Percentiles rank a stretch among this genome's conserved stretches.
phyloP scores from a whole-genome alignment of 805 yeast species.

The Spathaspora arborariae region DNA sequence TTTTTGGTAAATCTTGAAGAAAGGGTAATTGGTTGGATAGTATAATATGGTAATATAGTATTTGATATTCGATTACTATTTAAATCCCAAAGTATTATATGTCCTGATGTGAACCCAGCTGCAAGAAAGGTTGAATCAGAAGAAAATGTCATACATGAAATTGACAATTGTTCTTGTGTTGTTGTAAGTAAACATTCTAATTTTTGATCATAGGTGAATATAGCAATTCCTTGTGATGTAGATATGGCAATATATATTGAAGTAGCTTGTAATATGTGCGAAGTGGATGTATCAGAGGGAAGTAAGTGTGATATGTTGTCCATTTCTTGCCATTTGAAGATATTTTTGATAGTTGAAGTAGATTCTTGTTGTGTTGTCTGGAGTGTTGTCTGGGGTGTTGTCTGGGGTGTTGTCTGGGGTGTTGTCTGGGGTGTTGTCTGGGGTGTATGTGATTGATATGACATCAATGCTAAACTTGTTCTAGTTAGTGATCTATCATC shows the following conservation, averaged over 20 bases:
- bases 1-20: slow-evolving; percentile 21
- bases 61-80: slow-evolving; percentile 13
- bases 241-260: slow-evolving; percentile 55
- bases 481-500: slow-evolving; percentile 37
- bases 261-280: slow-evolving; percentile 21
- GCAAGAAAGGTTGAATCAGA: slow-evolving; percentile 68
- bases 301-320: slow-evolving; percentile 12
- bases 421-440: neutral
- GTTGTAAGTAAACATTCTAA: slow-evolving; percentile 39
- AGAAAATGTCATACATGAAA: slow-evolving; percentile 45
- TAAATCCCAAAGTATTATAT: slow-evolving; percentile 64
- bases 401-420: neutral
- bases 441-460: slow-evolving; percentile 8
- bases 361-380: neutral
- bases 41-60: slow-evolving; percentile 48
- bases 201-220: slow-evolving; percentile 68
- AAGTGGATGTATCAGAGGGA: neutral
- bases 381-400: neutral
- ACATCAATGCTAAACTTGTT: slow-evolving; percentile 18
- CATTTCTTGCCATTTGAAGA: slow-evolving; percentile 25
- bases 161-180: slow-evolving; percentile 8
- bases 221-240: slow-evolving; percentile 60
- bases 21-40: slow-evolving; percentile 22
- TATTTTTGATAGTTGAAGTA: slow-evolving; percentile 8
- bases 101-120: slow-evolving; percentile 66